Percentiles rank a stretch among this genome's conserved stretches.
These are phyloP conservation scores for Aethionema arabicum DNA, from an alignment of 345 rosid genomes.

Conservation along the genomic window DNA sequence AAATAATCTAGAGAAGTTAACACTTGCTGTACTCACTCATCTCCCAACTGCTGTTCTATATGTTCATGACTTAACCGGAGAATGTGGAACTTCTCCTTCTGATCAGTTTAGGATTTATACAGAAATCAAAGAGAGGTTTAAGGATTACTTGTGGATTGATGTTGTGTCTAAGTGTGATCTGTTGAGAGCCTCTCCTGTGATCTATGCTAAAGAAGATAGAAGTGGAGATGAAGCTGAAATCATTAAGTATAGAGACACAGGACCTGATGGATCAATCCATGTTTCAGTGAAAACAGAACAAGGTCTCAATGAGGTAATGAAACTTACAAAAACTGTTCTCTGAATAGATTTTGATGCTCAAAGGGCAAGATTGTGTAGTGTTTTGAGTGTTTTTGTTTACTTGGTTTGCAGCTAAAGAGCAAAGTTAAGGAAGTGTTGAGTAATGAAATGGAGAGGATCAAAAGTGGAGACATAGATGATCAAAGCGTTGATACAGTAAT, in stretches of 20 bases:
- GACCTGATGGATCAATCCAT: constrained; percentile 65
- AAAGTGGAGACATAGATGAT: constrained; percentile 28
- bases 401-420: constrained; percentile 53
- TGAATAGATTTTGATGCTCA: background rate
- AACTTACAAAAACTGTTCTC: background rate
- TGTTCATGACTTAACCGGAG: constrained; percentile 95
- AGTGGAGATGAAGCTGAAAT: constrained; percentile 49
- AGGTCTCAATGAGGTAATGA: constrained; percentile 65
- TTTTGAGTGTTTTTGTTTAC: constrained; percentile 19
- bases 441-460: constrained; percentile 59
- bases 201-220: constrained; percentile 56
- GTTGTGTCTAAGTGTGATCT: constrained; percentile 87
- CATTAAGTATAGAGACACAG: constrained; percentile 56
- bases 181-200: constrained; percentile 54
- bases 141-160: constrained; percentile 77
- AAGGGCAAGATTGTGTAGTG: constrained; percentile 5
- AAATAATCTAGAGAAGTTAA: constrained; percentile 87
- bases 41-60: constrained; percentile 87
- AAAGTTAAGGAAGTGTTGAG: constrained; percentile 53
- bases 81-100: constrained; percentile 89
- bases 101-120: constrained; percentile 87
- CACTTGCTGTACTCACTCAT: constrained; percentile 90
- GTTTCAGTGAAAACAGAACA: constrained; percentile 70
- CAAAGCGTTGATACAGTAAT: constrained; percentile 17
- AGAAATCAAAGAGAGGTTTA: constrained; percentile 73